Conservation (phyloP, 768 basidiomycete species). For the Termitomyces sp. region DNA sequence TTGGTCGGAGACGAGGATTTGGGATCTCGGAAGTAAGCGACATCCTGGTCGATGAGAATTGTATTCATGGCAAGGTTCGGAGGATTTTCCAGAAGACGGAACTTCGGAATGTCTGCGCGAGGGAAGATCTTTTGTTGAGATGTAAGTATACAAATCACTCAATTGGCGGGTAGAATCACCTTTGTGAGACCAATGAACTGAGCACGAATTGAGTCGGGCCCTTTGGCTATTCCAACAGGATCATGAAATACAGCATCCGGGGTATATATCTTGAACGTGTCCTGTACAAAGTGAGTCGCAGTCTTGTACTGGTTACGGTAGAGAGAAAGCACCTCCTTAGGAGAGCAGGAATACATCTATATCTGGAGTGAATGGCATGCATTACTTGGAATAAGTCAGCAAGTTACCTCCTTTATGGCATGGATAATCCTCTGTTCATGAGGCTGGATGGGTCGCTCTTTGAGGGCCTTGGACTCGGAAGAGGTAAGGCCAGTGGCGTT, state of each 20-base stretch:
- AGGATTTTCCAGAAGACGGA: conserved; percentile 1
- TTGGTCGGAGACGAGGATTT: neutral
- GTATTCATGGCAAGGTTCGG: neutral
- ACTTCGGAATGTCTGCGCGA: neutral
- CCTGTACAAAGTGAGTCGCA: neutral
- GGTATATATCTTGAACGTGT: conserved; percentile 1
- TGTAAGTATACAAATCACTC: neutral
- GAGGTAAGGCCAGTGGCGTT: neutral
- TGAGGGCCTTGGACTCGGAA: neutral
- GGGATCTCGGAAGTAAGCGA: neutral
- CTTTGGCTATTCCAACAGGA: conserved; percentile 9
- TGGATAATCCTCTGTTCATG: neutral
- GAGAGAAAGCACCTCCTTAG: neutral
- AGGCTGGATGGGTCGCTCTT: neutral
- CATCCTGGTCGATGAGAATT: neutral
- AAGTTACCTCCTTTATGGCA: conserved; percentile 1
- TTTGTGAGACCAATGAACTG: conserved; percentile 4
- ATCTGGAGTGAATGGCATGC: neutral
- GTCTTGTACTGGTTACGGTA: too few relatives aligned
- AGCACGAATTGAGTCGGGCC: conserved; percentile 1
- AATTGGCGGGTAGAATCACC: neutral
- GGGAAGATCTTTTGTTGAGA: neutral
- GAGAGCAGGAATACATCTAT: conserved; percentile 1
- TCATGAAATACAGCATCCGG: conserved; percentile 3
- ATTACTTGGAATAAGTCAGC: neutral